A percentile compares a stretch with the other conserved stretches of the same genome.
Conservation (phyloP, 768 basidiomycete species). For the Leccinum sublutescens region DNA sequence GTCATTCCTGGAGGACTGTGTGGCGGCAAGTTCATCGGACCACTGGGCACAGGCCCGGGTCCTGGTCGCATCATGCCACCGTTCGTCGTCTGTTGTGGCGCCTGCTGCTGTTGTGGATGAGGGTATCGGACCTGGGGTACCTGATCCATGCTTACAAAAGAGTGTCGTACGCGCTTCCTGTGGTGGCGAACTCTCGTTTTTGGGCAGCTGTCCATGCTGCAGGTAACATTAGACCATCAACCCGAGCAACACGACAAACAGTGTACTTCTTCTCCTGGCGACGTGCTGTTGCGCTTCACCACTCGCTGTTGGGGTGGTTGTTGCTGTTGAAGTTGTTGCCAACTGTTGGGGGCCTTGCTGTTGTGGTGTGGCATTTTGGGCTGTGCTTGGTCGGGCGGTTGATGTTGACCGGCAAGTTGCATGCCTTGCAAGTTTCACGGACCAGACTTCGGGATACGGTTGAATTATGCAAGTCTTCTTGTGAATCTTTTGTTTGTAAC, state of each 20-base stretch:
- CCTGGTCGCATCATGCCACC: constrained; percentile 40
- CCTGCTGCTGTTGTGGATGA: constrained; percentile 35
- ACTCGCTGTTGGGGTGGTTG: constrained; percentile 26
- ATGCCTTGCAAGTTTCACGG: constrained; percentile 25
- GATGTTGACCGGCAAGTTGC: constrained; percentile 43
- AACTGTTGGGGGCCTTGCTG: constrained; percentile 30
- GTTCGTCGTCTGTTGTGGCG: constrained; percentile 39
- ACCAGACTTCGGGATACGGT: too few relatives aligned
- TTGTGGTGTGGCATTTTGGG: constrained; percentile 16
- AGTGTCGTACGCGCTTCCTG: constrained; percentile 51
- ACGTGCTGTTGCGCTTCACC: constrained; percentile 58
- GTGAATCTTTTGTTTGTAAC: too few relatives aligned
- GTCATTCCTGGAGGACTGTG: constrained; percentile 31
- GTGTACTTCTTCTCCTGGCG: constrained; percentile 53
- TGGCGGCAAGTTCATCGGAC: constrained; percentile 36
- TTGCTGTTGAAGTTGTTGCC: constrained; percentile 9
- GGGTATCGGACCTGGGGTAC: constrained; percentile 37
- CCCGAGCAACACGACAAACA: constrained; percentile 3
- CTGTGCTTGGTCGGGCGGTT: constrained; percentile 25
- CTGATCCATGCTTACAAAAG: constrained; percentile 45
- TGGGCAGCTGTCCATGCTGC: constrained; percentile 48
- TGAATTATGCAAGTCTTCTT: too few relatives aligned
- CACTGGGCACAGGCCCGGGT: constrained; percentile 30
- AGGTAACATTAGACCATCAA: neutral
- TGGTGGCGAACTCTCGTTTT: constrained; percentile 55